Percentiles rank a stretch among this genome's conserved stretches.
These are phyloP conservation scores for Lactarius trivialis DNA, from an alignment of 768 basidiomycete species.

Conservation along the genomic window DNA sequence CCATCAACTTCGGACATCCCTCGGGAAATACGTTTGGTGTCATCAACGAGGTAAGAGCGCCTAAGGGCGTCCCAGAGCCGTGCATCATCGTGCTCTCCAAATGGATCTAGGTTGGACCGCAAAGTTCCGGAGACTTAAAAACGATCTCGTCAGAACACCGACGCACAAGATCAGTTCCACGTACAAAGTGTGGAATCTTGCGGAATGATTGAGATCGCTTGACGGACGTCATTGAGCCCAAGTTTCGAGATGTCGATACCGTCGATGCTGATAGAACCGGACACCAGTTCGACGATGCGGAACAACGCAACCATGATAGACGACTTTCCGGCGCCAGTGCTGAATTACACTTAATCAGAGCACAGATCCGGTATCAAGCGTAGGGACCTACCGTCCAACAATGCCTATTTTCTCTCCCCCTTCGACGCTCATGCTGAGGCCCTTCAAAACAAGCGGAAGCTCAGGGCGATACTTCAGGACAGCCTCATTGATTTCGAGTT, in stretches of 20 bases:
- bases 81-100: conserved; percentile 72
- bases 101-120: conserved; percentile 86
- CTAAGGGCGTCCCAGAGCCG: conserved; percentile 83
- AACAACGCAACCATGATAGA: conserved; percentile 86
- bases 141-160: conserved; percentile 13
- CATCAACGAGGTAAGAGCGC: conserved; percentile 75
- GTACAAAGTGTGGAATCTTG: conserved; percentile 52
- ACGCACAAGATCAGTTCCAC: conserved; percentile 41
- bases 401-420: conserved; percentile 90
- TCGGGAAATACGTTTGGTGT: conserved; percentile 18
- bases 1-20: conserved; percentile 28
- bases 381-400: conserved; percentile 50
- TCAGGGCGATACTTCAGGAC: conserved; percentile 80
- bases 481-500: conserved; percentile 67
- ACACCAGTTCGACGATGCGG: conserved; percentile 72
- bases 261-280: conserved; percentile 74
- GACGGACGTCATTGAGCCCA: conserved; percentile 68
- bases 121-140: conserved; percentile 68
- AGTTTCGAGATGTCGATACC: conserved; percentile 78
- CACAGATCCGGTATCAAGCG: conserved; percentile 1
- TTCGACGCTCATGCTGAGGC: conserved; percentile 59
- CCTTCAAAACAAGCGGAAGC: conserved; percentile 83
- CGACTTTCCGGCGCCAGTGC: conserved; percentile 83
- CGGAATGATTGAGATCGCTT: conserved; percentile 69
- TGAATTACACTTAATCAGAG: conserved; percentile 13